phyloP scores from a whole-genome alignment of 2,329 filamentous ascomycete genomes.

The Fusarium austroafricanum region DNA sequence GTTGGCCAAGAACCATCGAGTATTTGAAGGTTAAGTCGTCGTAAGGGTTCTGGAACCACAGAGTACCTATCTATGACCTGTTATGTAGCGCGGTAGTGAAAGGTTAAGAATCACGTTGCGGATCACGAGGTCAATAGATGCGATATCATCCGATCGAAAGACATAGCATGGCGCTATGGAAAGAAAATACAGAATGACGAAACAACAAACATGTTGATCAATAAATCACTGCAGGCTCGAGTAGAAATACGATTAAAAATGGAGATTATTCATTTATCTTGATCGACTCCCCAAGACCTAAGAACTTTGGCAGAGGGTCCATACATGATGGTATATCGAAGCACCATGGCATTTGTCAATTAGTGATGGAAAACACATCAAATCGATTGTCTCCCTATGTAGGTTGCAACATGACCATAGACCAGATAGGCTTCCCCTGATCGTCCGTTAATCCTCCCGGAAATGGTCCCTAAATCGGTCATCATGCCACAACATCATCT shows the following conservation, averaged over 20 bases:
- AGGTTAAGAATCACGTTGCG: neutral
- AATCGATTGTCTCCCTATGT: neutral
- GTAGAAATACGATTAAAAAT: neutral
- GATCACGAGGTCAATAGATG: neutral
- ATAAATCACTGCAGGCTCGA: neutral
- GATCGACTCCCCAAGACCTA: too few species aligned
- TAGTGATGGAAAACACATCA: neutral
- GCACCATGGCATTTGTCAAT: neutral
- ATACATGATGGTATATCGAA: neutral
- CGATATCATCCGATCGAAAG: neutral
- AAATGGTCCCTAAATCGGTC: neutral
- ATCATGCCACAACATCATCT: conserved; percentile 6
- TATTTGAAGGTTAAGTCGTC: too few species aligned
- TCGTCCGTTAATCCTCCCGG: neutral
- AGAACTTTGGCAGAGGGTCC: too few species aligned
- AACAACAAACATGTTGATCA: neutral
- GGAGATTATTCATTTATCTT: neutral
- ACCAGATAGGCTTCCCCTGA: neutral
- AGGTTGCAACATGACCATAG: neutral
- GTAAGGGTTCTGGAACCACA: accelerated
- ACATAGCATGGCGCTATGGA: neutral
- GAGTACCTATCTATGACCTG: neutral
- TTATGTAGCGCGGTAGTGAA: neutral
- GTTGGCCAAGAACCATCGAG: too few species aligned
- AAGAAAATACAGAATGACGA: neutral